A percentile compares a stretch with the other conserved stretches of the same genome.
phyloP scores from a whole-genome alignment of 2,329 filamentous ascomycete species.

The Geoglossum cookeanum region DNA sequence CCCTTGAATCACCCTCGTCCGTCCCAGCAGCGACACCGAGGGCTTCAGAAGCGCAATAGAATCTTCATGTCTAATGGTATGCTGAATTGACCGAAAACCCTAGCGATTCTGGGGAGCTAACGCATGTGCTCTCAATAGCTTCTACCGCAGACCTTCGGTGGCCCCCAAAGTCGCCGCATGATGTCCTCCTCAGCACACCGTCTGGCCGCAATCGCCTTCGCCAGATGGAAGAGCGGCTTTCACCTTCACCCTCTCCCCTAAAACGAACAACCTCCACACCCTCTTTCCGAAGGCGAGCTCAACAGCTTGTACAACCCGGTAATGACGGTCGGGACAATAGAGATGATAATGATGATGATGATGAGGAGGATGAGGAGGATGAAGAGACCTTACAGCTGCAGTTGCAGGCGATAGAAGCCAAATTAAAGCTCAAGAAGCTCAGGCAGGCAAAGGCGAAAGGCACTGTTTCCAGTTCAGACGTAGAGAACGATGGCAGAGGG shows the following conservation, averaged over 20 bases:
- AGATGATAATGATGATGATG: conserved; percentile 48
- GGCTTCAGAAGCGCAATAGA: background rate
- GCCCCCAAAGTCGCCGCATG: conserved; percentile 43
- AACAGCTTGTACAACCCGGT: conserved; percentile 5
- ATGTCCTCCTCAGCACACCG: conserved; percentile 49
- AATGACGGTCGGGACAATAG: conserved; percentile 26
- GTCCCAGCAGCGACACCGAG: background rate
- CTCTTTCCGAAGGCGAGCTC: conserved; percentile 15
- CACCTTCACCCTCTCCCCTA: conserved; percentile 41
- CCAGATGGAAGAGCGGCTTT: conserved; percentile 44
- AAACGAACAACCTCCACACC: conserved; percentile 29
- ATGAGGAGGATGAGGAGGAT: conserved; percentile 57
- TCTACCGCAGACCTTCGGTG: conserved; percentile 28
- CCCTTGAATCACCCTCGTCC: background rate
- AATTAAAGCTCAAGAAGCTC: conserved; percentile 70
- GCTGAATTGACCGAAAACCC: conserved; percentile 13
- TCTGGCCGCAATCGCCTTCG: conserved; percentile 59
- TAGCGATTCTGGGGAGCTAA: conserved; percentile 14
- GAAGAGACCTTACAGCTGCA: conserved; percentile 80
- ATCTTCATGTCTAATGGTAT: background rate
- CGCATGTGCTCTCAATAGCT: conserved; percentile 15
- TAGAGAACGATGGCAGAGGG: background rate
- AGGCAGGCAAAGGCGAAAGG: conserved; percentile 41
- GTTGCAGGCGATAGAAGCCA: conserved; percentile 73
- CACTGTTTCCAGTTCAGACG: conserved; percentile 9